A percentile compares a stretch with the other conserved stretches of the same genome.
phyloP scores from a whole-genome alignment of 768 basidiomycete genomes.

The Collybiopsis confluens region DNA sequence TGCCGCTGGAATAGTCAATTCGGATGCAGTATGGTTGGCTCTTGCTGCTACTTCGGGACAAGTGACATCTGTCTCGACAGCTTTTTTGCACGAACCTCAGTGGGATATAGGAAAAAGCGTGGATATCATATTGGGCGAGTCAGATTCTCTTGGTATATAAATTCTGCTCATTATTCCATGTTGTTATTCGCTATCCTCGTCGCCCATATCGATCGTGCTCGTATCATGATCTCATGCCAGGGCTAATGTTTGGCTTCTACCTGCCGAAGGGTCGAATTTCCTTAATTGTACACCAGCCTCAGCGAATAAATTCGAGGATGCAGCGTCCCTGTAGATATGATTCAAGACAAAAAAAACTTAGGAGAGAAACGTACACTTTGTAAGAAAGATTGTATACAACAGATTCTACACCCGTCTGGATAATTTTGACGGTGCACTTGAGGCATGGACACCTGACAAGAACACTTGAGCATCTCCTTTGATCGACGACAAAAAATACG shows the following conservation, averaged over 20 bases:
- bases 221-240: conserved; percentile 17
- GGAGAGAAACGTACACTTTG: conserved; percentile 68
- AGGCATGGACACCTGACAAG: conserved; percentile 87
- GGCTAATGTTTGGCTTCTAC: conserved; percentile 17
- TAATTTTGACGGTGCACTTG: conserved; percentile 95
- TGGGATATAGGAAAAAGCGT: conserved; percentile 61
- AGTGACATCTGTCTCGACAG: conserved; percentile 31
- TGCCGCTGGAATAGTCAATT: conserved; percentile 56
- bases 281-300: conserved; percentile 82
- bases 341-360: neutral
- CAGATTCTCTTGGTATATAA: neutral
- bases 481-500: conserved; percentile 22
- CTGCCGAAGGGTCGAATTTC: conserved; percentile 49
- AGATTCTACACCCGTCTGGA: conserved; percentile 86
- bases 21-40: conserved; percentile 83
- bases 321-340: conserved; percentile 58
- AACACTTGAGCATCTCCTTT: neutral
- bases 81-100: conserved; percentile 47
- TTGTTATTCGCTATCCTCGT: neutral
- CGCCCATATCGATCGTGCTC: conserved; percentile 3
- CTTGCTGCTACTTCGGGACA: conserved; percentile 51
- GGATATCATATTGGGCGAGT: conserved; percentile 24
- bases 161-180: neutral
- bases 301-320: conserved; percentile 71
- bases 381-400: conserved; percentile 96